These are phyloP conservation scores for Wickerhamomyces subpelliculosus DNA, from an alignment of 805 yeast genomes.

Conservation along the genomic window DNA sequence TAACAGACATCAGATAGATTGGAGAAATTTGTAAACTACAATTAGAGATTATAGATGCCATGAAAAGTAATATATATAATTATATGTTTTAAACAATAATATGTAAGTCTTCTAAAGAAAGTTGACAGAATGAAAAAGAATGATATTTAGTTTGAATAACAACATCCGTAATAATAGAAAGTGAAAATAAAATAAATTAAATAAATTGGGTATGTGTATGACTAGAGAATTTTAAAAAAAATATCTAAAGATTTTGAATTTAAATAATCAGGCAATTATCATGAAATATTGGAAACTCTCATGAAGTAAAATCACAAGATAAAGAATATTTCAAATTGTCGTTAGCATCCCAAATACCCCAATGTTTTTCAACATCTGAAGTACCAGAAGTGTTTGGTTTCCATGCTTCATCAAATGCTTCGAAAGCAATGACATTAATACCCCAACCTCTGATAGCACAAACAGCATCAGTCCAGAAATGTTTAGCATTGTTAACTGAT, in stretches of 20 bases:
- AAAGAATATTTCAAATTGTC: constrained; percentile 39
- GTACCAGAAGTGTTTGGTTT: constrained; percentile 88
- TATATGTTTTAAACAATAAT: background rate
- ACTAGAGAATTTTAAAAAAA: no score
- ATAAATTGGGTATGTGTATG: background rate
- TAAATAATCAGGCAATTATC: no score
- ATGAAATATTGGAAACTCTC: no score
- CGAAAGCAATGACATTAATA: constrained; percentile 84
- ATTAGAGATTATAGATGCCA: no score
- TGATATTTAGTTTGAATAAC: no score
- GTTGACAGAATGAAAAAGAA: no score
- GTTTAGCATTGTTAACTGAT: constrained; percentile 61
- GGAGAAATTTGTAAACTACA: no score
- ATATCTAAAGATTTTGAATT: no score
- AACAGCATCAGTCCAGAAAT: constrained; percentile 81
- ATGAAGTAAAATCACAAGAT: constrained; percentile 38
- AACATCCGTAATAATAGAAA: no score
- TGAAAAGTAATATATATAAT: background rate
- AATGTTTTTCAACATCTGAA: constrained; percentile 81
- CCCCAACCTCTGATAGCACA: constrained; percentile 97
- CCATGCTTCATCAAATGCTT: constrained; percentile 95
- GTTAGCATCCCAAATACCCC: constrained; percentile 79
- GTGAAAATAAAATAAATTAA: no score
- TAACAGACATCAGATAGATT: no score
- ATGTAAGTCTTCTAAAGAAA: no score